These are phyloP conservation scores for Arxiozyma heterogenica DNA, from an alignment of 1,139 yeast species.

Conservation along the genomic window DNA sequence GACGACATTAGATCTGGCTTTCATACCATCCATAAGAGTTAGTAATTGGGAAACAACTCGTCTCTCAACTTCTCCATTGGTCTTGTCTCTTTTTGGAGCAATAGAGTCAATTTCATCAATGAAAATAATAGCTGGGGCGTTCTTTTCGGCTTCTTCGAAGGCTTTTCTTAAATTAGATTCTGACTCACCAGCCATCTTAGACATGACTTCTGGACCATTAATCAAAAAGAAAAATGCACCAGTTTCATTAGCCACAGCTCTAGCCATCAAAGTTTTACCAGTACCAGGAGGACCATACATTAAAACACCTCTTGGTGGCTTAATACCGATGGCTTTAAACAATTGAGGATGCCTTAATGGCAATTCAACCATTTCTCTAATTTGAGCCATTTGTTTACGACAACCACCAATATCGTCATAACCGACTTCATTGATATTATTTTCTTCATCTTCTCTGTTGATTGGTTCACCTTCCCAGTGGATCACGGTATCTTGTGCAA, in stretches of 20 bases:
- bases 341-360: constrained; percentile 97
- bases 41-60: constrained; percentile 96
- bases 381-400: constrained; percentile 62
- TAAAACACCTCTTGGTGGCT: constrained; percentile 80
- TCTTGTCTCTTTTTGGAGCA: constrained; percentile 99
- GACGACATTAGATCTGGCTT: constrained; percentile 92
- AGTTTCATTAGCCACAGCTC: constrained; percentile 98
- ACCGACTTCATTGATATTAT: constrained; percentile 84
- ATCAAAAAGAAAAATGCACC: constrained; percentile 97
- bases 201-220: constrained; percentile 99
- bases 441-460: constrained; percentile 97
- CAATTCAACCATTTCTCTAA: constrained; percentile 96
- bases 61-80: constrained; percentile 97
- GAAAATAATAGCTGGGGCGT: constrained; percentile 93
- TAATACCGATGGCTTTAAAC: constrained; percentile 93
- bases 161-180: constrained; percentile 97
- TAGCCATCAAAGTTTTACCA: constrained; percentile 64
- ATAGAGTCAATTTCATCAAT: constrained; percentile 98
- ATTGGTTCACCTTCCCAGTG: constrained; percentile 99
- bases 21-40: constrained; percentile 99
- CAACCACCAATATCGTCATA: constrained; percentile 99
- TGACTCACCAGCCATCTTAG: constrained; percentile 99
- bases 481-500: constrained; percentile 95
- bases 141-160: constrained; percentile 97
- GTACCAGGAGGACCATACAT: constrained; percentile 32